phyloP scores from a whole-genome alignment of 495 filamentous ascomycete genomes.

The Podospora sp. region DNA sequence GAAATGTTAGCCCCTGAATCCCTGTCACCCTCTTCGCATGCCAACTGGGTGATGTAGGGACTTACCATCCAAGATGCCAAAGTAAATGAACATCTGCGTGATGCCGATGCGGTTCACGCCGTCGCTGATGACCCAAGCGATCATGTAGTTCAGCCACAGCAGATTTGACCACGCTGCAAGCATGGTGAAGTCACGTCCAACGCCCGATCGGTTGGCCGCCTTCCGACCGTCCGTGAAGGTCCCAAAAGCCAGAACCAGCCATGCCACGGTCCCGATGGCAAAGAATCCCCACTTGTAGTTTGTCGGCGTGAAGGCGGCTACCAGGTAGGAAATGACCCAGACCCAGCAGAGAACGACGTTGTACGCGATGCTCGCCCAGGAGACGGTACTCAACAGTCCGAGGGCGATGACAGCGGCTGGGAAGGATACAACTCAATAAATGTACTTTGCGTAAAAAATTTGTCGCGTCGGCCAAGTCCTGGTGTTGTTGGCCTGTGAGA shows the following conservation, averaged over 20 bases:
- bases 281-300: slow-evolving; percentile 59
- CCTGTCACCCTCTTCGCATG: too few relatives aligned
- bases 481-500: slow-evolving; percentile 36
- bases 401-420: slow-evolving; percentile 44
- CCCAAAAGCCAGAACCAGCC: slow-evolving; percentile 38
- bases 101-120: slow-evolving; percentile 51
- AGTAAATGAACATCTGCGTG: slow-evolving; percentile 46
- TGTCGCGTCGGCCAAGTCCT: slow-evolving; percentile 38
- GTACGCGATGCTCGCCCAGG: slow-evolving; percentile 51
- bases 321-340: slow-evolving; percentile 50
- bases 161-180: slow-evolving; percentile 48
- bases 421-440: slow-evolving; percentile 53
- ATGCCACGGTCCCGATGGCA: slow-evolving; percentile 45
- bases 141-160: slow-evolving; percentile 53
- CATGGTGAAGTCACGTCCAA: slow-evolving; percentile 43
- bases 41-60: too few relatives aligned
- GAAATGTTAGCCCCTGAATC: too few relatives aligned
- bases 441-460: slow-evolving; percentile 55
- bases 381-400: slow-evolving; percentile 46
- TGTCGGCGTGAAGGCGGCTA: slow-evolving; percentile 45
- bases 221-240: slow-evolving; percentile 34
- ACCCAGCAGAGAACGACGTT: slow-evolving; percentile 49
- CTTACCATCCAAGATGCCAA: slow-evolving; percentile 50
- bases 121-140: slow-evolving; percentile 50
- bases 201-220: slow-evolving; percentile 41